Base-by-base conservation (phyloP, 1,139 yeast genomes). In the Zhuliangozyma blackwelliae region DNA sequence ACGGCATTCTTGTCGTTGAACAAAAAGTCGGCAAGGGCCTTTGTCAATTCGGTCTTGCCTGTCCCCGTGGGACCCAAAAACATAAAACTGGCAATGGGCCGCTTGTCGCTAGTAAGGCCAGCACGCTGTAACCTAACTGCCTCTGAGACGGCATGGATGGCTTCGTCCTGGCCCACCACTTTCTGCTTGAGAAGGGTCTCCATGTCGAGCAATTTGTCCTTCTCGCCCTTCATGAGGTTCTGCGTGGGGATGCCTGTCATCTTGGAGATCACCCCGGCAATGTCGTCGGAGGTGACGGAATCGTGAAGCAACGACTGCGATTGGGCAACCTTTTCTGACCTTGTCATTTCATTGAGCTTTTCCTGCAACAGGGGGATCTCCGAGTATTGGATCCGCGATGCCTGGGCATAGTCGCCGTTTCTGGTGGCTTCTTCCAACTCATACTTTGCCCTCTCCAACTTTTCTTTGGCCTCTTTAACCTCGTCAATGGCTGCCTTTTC, bases 61-160 rank as follows among this genome's bases (percentile, higher is more conserved):
- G 97, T 90, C 63, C 98, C 98, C 0, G 97, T 90, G 29, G 97
- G 97, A 13, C 98, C 98, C 47, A 92, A 68, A 60, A 92, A 92
- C 82, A 92, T 82, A 59, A 92, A 92, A 39, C 95, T 85, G 2
- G 97, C 97, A 52, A 90, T 90, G 3, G 98, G 98, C 43, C 97
- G 76, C 59, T 85, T 85, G 44, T 88, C 96, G 57, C 87, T 84
- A 5, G 97, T 90, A 40, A 92, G 75, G 0, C 98, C 98, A 1
- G 98, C 98, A 51, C 98, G 76, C 59, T 92, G 97, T 44, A 92
- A 70, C 57, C 97, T 82, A 9, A 92, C 97, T 1, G 98, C 97
- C 61, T 90, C 96, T 0, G 96, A 73, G 35, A 92, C 83, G 0
- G 96, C 85, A 42, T 76, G 75, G 35, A 92, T 87, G 0, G 97